Evolutionary conservation across 2,329 filamentous ascomycete species (phyloP).

Genomic region (Epicoccum nigrum): DNA sequence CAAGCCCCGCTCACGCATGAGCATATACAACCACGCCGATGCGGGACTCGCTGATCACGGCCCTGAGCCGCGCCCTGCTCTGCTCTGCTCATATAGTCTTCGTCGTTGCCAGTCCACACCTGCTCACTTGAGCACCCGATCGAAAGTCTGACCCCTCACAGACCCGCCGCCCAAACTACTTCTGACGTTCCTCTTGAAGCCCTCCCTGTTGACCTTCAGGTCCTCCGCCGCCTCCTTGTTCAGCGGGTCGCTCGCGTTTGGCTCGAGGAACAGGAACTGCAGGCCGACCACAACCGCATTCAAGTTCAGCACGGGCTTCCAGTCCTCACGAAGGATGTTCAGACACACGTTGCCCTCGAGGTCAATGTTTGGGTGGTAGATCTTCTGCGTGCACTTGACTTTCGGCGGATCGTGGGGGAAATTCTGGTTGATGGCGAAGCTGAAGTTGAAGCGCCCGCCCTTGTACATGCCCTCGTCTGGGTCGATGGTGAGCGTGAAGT

Average conservation of each 20-base stretch:
- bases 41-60: background rate
- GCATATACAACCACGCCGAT: background rate
- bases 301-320: slow-evolving; percentile 97
- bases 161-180: slow-evolving; percentile 80
- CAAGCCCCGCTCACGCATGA: background rate
- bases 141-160: slow-evolving; percentile 75
- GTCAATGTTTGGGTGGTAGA: slow-evolving; percentile 99
- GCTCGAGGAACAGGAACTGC: slow-evolving; percentile 97
- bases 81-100: background rate
- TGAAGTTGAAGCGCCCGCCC: slow-evolving; percentile 84
- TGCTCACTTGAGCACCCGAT: slow-evolving; percentile 73
- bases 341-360: slow-evolving; percentile 96
- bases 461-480: slow-evolving; percentile 92
- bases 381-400: slow-evolving; percentile 96
- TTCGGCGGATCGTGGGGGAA: slow-evolving; percentile 98
- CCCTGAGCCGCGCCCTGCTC: background rate
- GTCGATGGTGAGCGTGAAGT: slow-evolving; percentile 80
- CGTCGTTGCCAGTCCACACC: too few species aligned
- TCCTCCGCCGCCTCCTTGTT: slow-evolving; percentile 99
- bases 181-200: slow-evolving; percentile 90
- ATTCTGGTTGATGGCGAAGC: slow-evolving; percentile 89
- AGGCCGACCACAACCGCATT: slow-evolving; percentile 96
- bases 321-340: slow-evolving; percentile 96
- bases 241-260: slow-evolving; percentile 94
- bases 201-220: slow-evolving; percentile 80